phyloP scores from a whole-genome alignment of 192 early-diverging fungal genomes.

The Backusella macrospora region DNA sequence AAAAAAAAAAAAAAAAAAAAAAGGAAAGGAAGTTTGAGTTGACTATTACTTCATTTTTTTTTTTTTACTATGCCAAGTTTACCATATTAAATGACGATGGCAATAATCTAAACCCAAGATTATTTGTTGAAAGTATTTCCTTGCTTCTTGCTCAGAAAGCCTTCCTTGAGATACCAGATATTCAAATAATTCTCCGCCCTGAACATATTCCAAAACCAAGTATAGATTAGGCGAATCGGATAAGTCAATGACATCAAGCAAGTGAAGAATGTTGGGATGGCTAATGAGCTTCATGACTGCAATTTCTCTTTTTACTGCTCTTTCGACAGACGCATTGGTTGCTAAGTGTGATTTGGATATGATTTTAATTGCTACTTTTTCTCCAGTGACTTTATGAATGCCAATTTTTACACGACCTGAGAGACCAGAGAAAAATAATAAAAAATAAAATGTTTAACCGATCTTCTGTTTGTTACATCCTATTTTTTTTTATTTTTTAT shows the following conservation, averaged over 20 bases:
- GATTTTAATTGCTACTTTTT: constrained; percentile 59
- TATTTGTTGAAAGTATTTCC: constrained; percentile 78
- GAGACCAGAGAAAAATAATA: background rate
- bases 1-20: background rate
- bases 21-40: background rate
- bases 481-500: too few relatives aligned
- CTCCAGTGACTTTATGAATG: constrained; percentile 51
- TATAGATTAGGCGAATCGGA: constrained; percentile 42
- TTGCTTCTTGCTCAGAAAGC: constrained; percentile 60
- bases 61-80: constrained; percentile 10
- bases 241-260: constrained; percentile 54
- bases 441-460: background rate
- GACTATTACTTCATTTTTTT: background rate
- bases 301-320: constrained; percentile 56
- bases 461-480: too few relatives aligned
- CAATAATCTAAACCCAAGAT: constrained; percentile 67
- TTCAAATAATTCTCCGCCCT: constrained; percentile 77
- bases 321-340: constrained; percentile 47
- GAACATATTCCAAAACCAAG: constrained; percentile 68
- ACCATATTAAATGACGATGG: constrained; percentile 74
- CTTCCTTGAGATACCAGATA: constrained; percentile 64
- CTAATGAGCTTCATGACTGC: constrained; percentile 57
- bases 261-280: constrained; percentile 55
- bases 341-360: constrained; percentile 51
- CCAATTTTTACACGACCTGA: constrained; percentile 55